Percentiles rank a stretch among this genome's conserved stretches.
Conservation (phyloP, 1,139 yeast species). For the Geotrichum candidum region DNA sequence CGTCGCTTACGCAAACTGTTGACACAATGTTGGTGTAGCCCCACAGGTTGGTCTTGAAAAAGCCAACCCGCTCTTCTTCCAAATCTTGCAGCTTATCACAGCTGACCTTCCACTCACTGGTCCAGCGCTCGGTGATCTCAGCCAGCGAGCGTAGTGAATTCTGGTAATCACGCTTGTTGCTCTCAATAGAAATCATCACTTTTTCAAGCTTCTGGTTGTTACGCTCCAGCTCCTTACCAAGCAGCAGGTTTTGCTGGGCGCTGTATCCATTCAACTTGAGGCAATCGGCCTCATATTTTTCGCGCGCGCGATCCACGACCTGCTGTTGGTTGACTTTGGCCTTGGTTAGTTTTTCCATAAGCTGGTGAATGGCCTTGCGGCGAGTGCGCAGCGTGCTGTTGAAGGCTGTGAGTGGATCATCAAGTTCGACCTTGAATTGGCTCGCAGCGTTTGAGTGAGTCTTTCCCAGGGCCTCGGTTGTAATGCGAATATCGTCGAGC, state of each 20-base stretch:
- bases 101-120: conserved; percentile 69
- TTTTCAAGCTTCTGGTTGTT: conserved; percentile 57
- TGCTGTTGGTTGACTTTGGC: conserved; percentile 38
- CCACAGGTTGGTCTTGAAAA: conserved; percentile 73
- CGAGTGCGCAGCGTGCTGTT: conserved; percentile 41
- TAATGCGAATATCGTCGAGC: conserved; percentile 52
- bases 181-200: conserved; percentile 45
- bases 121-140: conserved; percentile 66
- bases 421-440: conserved; percentile 41
- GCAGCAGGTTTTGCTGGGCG: conserved; percentile 64
- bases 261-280: conserved; percentile 51
- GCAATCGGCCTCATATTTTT: conserved; percentile 55
- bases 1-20: conserved; percentile 71
- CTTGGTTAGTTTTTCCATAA: conserved; percentile 40
- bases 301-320: conserved; percentile 42
- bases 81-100: conserved; percentile 65
- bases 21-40: conserved; percentile 74
- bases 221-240: conserved; percentile 73
- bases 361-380: conserved; percentile 43
- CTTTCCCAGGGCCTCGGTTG: conserved; percentile 47
- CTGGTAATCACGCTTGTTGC: conserved; percentile 54
- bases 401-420: conserved; percentile 42
- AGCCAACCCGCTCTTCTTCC: conserved; percentile 74
- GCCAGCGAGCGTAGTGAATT: conserved; percentile 53
- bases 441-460: conserved; percentile 45